Base-by-base conservation (phyloP, 139 green algal species). In the Chlorella sp. region DNA sequence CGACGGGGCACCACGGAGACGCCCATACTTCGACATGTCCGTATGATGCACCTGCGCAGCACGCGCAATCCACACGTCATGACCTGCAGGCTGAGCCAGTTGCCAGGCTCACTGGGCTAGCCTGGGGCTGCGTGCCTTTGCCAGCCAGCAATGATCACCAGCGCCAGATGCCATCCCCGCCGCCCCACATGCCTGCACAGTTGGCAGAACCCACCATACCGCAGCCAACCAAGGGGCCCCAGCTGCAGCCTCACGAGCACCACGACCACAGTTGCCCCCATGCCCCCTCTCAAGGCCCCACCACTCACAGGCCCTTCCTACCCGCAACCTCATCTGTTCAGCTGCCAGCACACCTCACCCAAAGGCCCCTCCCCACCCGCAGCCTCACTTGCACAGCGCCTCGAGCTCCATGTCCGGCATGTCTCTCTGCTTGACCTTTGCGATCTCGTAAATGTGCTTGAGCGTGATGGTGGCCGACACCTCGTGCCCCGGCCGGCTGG, bases 371-470 rank as follows among this genome's bases (percentile, higher is more conserved):
- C n/a, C n/a, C n/a, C n/a, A n/a, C n/a, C n/a, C n/a, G n/a, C n/a
- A n/a, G n/a, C n/a, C n/a, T n/a, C n/a, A n/a, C 24, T 64, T 64
- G 55, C 55, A 64, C 6, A 64, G 17, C 17, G 20, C 24, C 27
- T 70, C 63, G 67, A 98, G 67, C 4, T 80, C 62, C 29, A 97
- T 69, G 67, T 86, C 69, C 2, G 86, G 80, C 34, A 66, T 79
- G 79, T 98, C 95, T 4, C 75, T 50, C 75, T 93, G 83, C 83
- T 99, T 98, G 6, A 92, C 81, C 67, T 75, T 76, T 1, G 90
- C 94, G 35, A 98, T 98, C 49, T 96, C 89, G 74, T 97, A 95
- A 2, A 98, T 51, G 76, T 98, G 91, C 79, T 97, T 97, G 24
- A 97, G 76, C 0, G 86, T 91, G 29, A 99, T 89, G 10, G 74